These are phyloP conservation scores for Heterobasidion irregulare DNA, from an alignment of 1,284 basidiomycete genomes.

Conservation along the genomic window DNA sequence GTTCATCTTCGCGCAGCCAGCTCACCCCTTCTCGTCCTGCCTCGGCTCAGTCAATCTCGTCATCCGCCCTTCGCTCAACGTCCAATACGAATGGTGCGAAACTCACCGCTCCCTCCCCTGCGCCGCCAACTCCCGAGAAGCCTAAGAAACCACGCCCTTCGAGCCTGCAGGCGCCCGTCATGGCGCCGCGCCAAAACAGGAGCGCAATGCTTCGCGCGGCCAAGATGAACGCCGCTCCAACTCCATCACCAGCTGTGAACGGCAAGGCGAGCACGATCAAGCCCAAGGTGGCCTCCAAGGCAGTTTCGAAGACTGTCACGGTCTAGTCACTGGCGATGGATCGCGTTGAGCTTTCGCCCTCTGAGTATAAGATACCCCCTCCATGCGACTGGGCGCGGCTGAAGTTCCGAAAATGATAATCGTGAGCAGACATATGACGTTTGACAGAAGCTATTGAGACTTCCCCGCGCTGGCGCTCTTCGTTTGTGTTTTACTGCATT, in stretches of 20 bases:
- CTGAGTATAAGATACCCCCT: no score
- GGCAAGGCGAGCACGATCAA: background rate
- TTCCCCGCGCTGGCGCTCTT: no score
- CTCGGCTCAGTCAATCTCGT: background rate
- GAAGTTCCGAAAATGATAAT: no score
- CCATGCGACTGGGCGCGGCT: no score
- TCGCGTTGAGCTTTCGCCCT: no score
- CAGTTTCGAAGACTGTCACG: background rate
- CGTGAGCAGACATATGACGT: no score
- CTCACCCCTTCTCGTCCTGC: conserved; percentile 1
- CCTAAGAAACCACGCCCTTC: conserved; percentile 37
- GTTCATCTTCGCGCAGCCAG: background rate
- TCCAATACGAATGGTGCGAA: conserved; percentile 9
- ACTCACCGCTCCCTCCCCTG: conserved; percentile 7
- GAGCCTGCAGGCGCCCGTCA: conserved; percentile 47
- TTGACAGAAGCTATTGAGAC: no score
- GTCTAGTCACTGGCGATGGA: background rate
- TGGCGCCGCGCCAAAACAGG: conserved; percentile 62
- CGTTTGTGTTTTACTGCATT: no score
- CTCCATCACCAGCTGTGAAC: background rate
- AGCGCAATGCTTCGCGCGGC: conserved; percentile 66
- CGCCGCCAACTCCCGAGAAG: conserved; percentile 7
- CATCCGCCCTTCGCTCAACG: background rate
- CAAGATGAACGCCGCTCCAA: conserved; percentile 34
- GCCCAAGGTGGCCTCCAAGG: background rate